A percentile compares a stretch with the other conserved stretches of the same genome.
phyloP scores from a whole-genome alignment of 179 eudicot genomes.

The Monotropa hypopitys region DNA sequence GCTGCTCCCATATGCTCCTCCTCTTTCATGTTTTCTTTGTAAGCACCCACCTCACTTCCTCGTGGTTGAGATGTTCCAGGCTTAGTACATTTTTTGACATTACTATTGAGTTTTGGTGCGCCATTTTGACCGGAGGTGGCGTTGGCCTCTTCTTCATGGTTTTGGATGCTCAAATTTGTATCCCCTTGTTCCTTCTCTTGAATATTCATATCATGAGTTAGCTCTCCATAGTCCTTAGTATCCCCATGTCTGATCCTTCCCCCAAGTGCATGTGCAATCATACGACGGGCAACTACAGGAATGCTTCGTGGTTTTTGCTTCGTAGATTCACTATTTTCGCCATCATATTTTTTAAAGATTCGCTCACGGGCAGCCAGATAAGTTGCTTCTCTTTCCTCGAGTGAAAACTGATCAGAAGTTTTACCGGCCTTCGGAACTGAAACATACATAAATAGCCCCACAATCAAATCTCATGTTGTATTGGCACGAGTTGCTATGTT shows the following conservation, averaged over 20 bases:
- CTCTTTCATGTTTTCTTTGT: conserved; percentile 29
- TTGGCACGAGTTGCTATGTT: neutral
- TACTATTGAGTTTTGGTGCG: conserved; percentile 10
- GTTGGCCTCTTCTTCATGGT: conserved; percentile 3
- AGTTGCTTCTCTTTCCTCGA: conserved; percentile 73
- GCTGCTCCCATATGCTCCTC: conserved; percentile 90
- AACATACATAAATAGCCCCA: conserved; percentile 4
- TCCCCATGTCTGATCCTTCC: conserved; percentile 26
- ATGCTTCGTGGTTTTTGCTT: conserved; percentile 47
- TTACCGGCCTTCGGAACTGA: conserved; percentile 37
- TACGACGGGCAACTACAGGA: conserved; percentile 91
- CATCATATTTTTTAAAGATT: conserved; percentile 44
- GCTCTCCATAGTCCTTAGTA: conserved; percentile 10
- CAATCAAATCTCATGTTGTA: neutral
- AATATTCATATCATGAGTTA: conserved; percentile 12
- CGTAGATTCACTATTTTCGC: conserved; percentile 21
- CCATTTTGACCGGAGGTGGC: conserved; percentile 3
- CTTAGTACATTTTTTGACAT: neutral
- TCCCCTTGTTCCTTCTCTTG: conserved; percentile 17
- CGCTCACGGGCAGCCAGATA: conserved; percentile 79
- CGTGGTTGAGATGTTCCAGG: conserved; percentile 13
- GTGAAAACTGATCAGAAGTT: conserved; percentile 25
- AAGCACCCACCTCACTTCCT: conserved; percentile 19
- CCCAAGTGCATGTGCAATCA: conserved; percentile 95
- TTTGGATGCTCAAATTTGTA: conserved; percentile 15